phyloP scores from a whole-genome alignment of 108 stramenopile species.

The Craspedostauros australis region DNA sequence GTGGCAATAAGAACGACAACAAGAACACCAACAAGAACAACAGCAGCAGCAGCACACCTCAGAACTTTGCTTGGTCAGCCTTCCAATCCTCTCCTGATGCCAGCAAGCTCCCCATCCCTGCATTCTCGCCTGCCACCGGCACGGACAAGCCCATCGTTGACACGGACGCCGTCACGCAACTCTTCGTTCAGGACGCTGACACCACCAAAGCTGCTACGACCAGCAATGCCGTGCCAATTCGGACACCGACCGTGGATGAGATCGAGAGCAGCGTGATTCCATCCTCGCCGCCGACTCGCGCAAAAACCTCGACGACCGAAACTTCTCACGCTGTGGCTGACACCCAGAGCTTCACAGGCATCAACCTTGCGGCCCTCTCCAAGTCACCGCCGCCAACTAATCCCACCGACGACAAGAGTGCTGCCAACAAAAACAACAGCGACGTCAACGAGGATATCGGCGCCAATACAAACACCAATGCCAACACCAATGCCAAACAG shows the following conservation, averaged over 20 bases:
- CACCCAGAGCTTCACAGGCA: conserved; percentile 14
- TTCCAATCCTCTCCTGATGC: conserved; percentile 83
- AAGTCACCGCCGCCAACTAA: conserved; percentile 5
- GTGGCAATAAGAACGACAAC: too few species aligned
- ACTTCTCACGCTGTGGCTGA: conserved; percentile 1
- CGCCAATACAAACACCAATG: not conserved
- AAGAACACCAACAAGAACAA: conserved; percentile 4
- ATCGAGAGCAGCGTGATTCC: too few species aligned
- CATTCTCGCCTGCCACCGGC: conserved; percentile 43
- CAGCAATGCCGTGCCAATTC: too few species aligned
- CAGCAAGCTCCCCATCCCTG: conserved; percentile 54
- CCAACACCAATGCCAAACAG: not conserved
- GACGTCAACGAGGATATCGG: not conserved
- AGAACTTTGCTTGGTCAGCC: conserved; percentile 77
- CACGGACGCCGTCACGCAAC: too few species aligned
- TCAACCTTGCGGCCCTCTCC: conserved; percentile 28
- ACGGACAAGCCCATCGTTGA: too few species aligned
- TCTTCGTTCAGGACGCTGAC: too few species aligned
- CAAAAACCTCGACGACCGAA: not conserved
- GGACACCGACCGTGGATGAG: too few species aligned
- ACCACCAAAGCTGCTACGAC: too few species aligned
- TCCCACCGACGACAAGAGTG: not conserved
- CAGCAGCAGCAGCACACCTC: not conserved
- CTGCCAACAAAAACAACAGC: not conserved
- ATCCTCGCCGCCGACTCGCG: too few species aligned